These are phyloP conservation scores for Boletellus sp. DNA, from an alignment of 768 basidiomycete genomes.

Conservation along the genomic window DNA sequence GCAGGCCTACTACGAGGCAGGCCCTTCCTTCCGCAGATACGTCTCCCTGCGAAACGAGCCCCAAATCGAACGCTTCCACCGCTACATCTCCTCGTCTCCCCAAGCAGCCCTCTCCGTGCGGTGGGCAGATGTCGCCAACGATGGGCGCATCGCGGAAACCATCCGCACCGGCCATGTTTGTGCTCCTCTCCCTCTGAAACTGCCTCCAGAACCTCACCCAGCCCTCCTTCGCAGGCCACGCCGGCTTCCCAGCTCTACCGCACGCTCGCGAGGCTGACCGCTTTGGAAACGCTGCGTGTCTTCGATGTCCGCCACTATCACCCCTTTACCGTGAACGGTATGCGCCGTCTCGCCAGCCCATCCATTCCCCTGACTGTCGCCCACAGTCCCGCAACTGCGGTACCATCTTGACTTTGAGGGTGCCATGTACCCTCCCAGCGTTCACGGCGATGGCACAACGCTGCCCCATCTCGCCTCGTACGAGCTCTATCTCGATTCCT, in stretches of 20 bases:
- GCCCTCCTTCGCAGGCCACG: constrained; percentile 1
- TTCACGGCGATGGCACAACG: neutral
- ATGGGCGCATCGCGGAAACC: constrained; percentile 31
- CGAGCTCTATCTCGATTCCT: constrained; percentile 32
- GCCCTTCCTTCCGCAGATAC: constrained; percentile 27
- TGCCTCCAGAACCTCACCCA: constrained; percentile 4
- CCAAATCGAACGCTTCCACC: constrained; percentile 29
- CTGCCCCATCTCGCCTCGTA: constrained; percentile 25
- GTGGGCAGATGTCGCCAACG: constrained; percentile 40
- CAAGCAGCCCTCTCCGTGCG: constrained; percentile 22
- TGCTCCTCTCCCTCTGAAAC: constrained; percentile 4
- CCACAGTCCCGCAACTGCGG: constrained; percentile 17
- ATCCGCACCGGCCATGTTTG: constrained; percentile 9
- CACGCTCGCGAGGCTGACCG: constrained; percentile 28
- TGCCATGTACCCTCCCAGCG: constrained; percentile 33
- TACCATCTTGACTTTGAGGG: constrained; percentile 33
- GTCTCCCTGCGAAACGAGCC: constrained; percentile 37
- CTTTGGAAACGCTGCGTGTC: constrained; percentile 31
- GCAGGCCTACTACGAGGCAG: constrained; percentile 32
- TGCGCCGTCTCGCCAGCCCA: neutral
- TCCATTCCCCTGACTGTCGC: constrained; percentile 2
- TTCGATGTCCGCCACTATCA: constrained; percentile 28
- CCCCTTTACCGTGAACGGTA: constrained; percentile 17
- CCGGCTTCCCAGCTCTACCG: constrained; percentile 33
- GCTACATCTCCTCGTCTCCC: constrained; percentile 21